These are phyloP conservation scores for Agaricus subrufescens DNA, from an alignment of 768 basidiomycete genomes.

Conservation along the genomic window DNA sequence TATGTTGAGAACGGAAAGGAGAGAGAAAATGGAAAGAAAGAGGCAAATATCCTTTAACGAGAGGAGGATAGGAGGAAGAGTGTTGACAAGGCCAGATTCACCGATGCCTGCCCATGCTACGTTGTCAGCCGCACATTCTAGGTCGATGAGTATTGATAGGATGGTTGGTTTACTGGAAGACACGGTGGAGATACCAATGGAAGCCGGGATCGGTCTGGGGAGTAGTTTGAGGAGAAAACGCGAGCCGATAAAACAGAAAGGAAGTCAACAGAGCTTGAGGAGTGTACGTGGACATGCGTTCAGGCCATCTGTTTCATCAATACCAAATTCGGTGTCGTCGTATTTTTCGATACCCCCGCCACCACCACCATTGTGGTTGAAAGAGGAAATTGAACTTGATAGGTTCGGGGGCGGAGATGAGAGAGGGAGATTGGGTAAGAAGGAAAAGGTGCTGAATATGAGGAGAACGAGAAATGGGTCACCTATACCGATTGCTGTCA, in stretches of 20 bases:
- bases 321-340: too few species aligned
- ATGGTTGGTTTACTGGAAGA: not conserved
- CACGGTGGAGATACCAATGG: not conserved
- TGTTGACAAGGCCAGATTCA: constrained; percentile 1
- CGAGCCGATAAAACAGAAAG: too few species aligned
- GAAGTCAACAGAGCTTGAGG: not conserved
- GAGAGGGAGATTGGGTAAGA: too few species aligned
- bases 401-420: not conserved
- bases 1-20: not conserved
- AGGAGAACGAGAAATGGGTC: not conserved
- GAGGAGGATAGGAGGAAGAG: not conserved
- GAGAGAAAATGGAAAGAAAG: not conserved
- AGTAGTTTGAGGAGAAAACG: not conserved
- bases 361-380: not conserved
- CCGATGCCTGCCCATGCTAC: not conserved
- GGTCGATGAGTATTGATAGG: not conserved
- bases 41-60: not conserved
- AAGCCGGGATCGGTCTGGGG: not conserved
- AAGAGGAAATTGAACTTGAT: not conserved
- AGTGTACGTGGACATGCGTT: not conserved
- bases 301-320: not conserved
- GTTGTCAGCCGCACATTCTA: not conserved
- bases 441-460: not conserved
- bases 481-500: not conserved
- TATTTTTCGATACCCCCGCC: not conserved